These are phyloP conservation scores for Orbilia oligospora DNA, from an alignment of 2,329 filamentous ascomycete genomes.

Conservation along the genomic window DNA sequence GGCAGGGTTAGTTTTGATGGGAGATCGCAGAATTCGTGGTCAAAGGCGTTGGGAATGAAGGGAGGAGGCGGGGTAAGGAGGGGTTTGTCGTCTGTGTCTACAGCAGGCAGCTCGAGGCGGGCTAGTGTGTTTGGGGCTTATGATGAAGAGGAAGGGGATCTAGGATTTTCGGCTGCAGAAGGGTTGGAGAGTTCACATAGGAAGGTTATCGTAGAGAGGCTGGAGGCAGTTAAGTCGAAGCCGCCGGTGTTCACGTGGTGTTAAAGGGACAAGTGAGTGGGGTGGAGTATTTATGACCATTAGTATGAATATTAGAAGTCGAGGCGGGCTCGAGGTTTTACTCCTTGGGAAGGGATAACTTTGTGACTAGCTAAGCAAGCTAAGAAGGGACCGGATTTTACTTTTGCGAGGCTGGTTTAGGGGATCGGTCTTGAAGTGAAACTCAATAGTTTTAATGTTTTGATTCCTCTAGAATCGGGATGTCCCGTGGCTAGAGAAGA, in stretches of 20 bases:
- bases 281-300: slow-evolving; percentile 38
- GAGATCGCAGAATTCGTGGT: slow-evolving; percentile 60
- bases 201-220: slow-evolving; percentile 95
- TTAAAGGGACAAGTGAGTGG: slow-evolving; percentile 68
- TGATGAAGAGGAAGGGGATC: slow-evolving; percentile 88
- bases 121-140: slow-evolving; percentile 68
- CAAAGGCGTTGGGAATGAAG: slow-evolving; percentile 61
- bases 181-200: slow-evolving; percentile 91
- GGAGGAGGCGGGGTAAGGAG: slow-evolving; percentile 52
- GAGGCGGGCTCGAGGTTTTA: slow-evolving; percentile 33
- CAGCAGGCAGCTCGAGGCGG: slow-evolving; percentile 32
- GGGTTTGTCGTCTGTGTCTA: slow-evolving; percentile 42
- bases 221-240: slow-evolving; percentile 94
- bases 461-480: slow-evolving; percentile 14
- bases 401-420: slow-evolving; percentile 12
- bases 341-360: background rate
- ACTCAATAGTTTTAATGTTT: background rate
- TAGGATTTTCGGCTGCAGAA: slow-evolving; percentile 93
- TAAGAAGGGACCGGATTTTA: slow-evolving; percentile 7
- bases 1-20: slow-evolving; percentile 57
- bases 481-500: slow-evolving; percentile 2
- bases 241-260: slow-evolving; percentile 99
- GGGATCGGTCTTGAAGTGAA: slow-evolving; percentile 5
- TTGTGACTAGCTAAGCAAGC: slow-evolving; percentile 7
- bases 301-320: background rate